Evolutionary conservation across 345 rosid genomes (phyloP).

Genomic region (Abelmoschus esculentus): DNA sequence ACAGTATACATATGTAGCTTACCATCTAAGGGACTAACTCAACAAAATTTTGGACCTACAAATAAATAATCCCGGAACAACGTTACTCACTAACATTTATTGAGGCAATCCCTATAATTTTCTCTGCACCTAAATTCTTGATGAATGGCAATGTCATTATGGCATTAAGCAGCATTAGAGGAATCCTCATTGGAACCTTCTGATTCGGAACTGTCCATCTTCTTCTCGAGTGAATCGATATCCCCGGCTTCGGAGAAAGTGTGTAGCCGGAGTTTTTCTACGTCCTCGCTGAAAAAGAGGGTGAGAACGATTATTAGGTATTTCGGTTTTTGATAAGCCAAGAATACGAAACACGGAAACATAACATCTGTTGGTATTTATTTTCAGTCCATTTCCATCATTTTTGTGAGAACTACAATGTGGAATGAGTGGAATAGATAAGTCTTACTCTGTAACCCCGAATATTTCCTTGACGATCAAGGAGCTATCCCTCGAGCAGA

Average conservation of each 20-base stretch:
- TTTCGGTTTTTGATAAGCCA: background rate
- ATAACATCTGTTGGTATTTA: background rate
- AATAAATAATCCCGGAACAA: no score
- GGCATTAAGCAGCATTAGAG: constrained; percentile 7
- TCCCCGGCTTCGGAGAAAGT: constrained; percentile 80
- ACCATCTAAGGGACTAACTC: background rate
- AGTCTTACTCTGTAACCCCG: constrained; percentile 82
- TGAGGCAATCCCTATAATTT: background rate
- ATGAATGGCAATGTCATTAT: background rate
- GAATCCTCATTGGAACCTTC: constrained; percentile 33
- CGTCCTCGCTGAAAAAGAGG: constrained; percentile 58
- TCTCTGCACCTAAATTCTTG: background rate
- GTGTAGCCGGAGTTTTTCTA: constrained; percentile 64
- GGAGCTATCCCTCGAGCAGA: constrained; percentile 70
- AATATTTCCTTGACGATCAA: constrained; percentile 83
- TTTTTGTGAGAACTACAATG: background rate
- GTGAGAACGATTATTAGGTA: background rate
- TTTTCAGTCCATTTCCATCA: constrained; percentile 4
- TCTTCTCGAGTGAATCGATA: constrained; percentile 72
- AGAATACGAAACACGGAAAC: background rate
- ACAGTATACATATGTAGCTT: background rate
- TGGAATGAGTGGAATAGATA: background rate
- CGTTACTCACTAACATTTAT: no score
- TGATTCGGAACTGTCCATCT: constrained; percentile 59
- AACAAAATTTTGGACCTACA: constrained; percentile 7